Conservation (phyloP, 805 yeast species). For the Ogataea wickerhamii region DNA sequence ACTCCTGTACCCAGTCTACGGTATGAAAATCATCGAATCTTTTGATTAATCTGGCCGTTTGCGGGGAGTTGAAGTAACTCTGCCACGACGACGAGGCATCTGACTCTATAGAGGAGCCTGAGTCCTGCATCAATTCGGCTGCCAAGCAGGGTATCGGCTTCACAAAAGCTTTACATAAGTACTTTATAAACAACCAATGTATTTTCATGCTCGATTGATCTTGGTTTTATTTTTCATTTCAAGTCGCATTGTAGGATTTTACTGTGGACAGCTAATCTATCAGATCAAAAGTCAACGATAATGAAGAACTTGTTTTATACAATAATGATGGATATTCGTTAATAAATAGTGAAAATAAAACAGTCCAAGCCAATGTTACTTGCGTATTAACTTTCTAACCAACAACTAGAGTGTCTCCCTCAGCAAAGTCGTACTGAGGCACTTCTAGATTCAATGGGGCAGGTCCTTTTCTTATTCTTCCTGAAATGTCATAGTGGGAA, state of each 20-base stretch:
- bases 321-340: constrained; percentile 9
- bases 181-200: too few species aligned
- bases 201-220: too few species aligned
- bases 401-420: constrained; percentile 70
- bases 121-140: too few species aligned
- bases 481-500: constrained; percentile 99
- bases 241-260: too few species aligned
- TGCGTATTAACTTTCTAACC: constrained; percentile 71
- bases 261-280: not conserved
- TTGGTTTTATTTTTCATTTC: too few species aligned
- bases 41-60: constrained; percentile 30
- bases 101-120: too few species aligned
- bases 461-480: constrained; percentile 99
- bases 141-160: too few species aligned
- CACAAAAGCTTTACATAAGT: too few species aligned
- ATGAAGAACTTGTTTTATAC: constrained; percentile 8
- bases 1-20: constrained; percentile 69
- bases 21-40: constrained; percentile 61
- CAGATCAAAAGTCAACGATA: not conserved
- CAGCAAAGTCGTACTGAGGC: constrained; percentile 83
- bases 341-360: constrained; percentile 8
- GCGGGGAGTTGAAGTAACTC: constrained; percentile 14
- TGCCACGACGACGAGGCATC: constrained; percentile 22
- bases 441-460: constrained; percentile 98
- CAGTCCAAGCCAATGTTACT: constrained; percentile 28